These are phyloP conservation scores for Sechiopsis laciniata DNA, from an alignment of 306 rosid species.

Conservation along the genomic window DNA sequence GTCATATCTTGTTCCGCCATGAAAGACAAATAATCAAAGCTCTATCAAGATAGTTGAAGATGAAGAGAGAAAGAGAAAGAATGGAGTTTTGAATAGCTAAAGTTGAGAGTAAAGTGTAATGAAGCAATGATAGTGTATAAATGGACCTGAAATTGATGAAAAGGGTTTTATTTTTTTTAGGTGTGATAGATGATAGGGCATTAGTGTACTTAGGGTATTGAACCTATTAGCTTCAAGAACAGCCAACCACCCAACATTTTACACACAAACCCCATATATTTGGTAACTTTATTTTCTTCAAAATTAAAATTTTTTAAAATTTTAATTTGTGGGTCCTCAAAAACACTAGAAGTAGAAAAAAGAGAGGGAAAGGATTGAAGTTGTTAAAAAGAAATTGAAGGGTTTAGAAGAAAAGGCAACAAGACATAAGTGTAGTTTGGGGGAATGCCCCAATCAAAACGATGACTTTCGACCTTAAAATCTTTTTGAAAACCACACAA, in stretches of 20 bases:
- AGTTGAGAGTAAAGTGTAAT: conserved; percentile 28
- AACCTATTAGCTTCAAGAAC: conserved; percentile 25
- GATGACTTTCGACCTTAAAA: conserved; percentile 50
- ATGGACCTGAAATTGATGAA: conserved; percentile 45
- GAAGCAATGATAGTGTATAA: conserved; percentile 45
- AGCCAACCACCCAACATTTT: conserved; percentile 41
- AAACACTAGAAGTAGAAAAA: neutral
- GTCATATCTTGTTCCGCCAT: conserved; percentile 33
- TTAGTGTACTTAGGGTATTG: conserved; percentile 34
- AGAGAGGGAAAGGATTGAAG: conserved; percentile 14
- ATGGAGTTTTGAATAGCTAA: conserved; percentile 9
- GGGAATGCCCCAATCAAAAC: conserved; percentile 47
- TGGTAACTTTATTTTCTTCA: no score
- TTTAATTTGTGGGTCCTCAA: no score
- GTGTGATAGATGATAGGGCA: no score
- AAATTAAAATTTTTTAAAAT: no score
- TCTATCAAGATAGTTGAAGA: neutral
- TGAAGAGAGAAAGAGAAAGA: neutral
- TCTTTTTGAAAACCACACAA: conserved; percentile 39
- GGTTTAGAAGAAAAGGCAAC: conserved; percentile 23
- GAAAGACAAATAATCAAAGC: neutral
- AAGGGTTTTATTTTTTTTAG: no score
- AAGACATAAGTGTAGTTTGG: conserved; percentile 30
- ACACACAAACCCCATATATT: neutral
- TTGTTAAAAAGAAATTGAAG: no score